phyloP scores from a whole-genome alignment of 169 alveolate species.

The Ichthyophthirius multifiliis region DNA sequence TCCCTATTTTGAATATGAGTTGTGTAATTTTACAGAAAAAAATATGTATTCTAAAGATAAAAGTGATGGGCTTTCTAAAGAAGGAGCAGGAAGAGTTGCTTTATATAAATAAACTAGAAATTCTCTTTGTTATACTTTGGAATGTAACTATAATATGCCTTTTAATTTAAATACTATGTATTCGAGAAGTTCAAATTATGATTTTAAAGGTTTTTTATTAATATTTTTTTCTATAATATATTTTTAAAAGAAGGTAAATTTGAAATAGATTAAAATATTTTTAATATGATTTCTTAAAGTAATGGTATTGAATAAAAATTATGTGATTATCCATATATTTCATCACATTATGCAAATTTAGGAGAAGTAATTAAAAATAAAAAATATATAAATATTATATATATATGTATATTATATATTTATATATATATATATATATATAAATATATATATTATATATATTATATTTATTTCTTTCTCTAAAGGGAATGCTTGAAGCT shows the following conservation, averaged over 20 bases:
- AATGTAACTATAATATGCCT: slow-evolving; percentile 76
- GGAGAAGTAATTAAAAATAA: neutral
- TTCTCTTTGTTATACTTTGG: slow-evolving; percentile 82
- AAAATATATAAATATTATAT: neutral
- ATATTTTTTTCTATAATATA: neutral
- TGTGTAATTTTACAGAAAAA: slow-evolving; percentile 80
- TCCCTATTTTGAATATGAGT: slow-evolving; percentile 75
- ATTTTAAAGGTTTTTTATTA: neutral
- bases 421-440: too few relatives aligned
- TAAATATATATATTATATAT: too few relatives aligned
- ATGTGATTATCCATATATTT: neutral
- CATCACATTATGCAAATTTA: neutral
- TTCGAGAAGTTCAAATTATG: neutral
- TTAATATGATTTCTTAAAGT: neutral
- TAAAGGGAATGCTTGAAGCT: slow-evolving; percentile 10
- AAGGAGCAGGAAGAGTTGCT: slow-evolving; percentile 86
- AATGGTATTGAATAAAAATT: neutral
- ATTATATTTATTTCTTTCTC: neutral
- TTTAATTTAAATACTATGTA: neutral
- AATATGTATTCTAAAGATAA: slow-evolving; percentile 74
- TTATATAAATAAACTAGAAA: slow-evolving; percentile 66
- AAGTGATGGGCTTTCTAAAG: slow-evolving; percentile 79
- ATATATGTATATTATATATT: too few relatives aligned
- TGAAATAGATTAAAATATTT: neutral
- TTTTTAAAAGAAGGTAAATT: neutral